These are phyloP conservation scores for Cornus florida DNA, from an alignment of 148 eudicot genomes.

Conservation along the genomic window DNA sequence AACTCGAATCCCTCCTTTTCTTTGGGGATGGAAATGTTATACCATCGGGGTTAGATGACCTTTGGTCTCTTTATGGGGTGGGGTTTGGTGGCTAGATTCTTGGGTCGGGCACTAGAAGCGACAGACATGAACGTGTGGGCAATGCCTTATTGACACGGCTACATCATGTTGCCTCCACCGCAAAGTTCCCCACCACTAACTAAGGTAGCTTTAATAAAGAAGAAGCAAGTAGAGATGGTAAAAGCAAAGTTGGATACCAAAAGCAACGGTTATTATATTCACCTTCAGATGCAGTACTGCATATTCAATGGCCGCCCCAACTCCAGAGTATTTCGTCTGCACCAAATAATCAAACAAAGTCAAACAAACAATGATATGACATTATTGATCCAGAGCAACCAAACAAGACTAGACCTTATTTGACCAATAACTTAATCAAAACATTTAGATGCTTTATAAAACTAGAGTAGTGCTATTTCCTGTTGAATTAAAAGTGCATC, in stretches of 20 bases:
- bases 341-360: slow-evolving; percentile 8
- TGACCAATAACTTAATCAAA: not conserved
- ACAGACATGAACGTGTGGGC: not conserved
- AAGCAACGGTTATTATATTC: not conserved
- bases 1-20: no score
- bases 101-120: not conserved
- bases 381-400: not conserved
- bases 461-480: not conserved
- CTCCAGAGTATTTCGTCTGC: slow-evolving; percentile 72
- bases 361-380: not conserved
- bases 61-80: no score
- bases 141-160: not conserved
- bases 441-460: not conserved
- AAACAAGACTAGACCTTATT: not conserved
- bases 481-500: not conserved
- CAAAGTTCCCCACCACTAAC: slow-evolving; percentile 11
- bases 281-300: slow-evolving; percentile 84
- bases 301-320: slow-evolving; percentile 86
- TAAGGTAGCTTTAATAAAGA: slow-evolving; percentile 11
- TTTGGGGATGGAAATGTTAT: no score
- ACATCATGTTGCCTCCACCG: not conserved
- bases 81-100: not conserved
- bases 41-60: no score
- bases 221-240: not conserved
- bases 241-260: not conserved